Evolutionary conservation across 176 grass and related monocot species (phyloP).

Genomic region (Calamus simplicifolius): DNA sequence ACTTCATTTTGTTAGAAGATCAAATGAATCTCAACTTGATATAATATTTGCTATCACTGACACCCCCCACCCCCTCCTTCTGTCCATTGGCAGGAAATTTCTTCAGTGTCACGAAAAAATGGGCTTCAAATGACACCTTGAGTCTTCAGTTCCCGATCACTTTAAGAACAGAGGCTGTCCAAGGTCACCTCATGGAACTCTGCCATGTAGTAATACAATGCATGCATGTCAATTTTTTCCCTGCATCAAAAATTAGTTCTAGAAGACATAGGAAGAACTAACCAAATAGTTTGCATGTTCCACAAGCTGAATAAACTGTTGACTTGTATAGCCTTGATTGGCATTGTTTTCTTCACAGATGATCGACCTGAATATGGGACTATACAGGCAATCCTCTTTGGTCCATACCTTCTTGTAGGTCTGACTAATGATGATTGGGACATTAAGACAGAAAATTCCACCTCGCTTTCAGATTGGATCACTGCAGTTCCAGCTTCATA

Average conservation of each 20-base stretch:
- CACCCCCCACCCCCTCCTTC: too few species aligned
- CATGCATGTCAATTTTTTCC: too few species aligned
- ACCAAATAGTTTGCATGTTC: too few species aligned
- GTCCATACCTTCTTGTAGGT: conserved; percentile 79
- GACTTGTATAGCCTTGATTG: background rate
- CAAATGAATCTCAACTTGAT: too few species aligned
- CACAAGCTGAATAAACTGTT: background rate
- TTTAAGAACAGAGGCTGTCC: conserved; percentile 58
- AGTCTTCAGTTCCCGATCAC: conserved; percentile 47
- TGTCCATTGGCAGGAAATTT: conserved; percentile 42
- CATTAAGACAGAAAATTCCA: conserved; percentile 31
- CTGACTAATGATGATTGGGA: conserved; percentile 72
- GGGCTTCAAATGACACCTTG: conserved; percentile 52
- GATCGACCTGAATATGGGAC: conserved; percentile 53
- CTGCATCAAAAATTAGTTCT: too few species aligned
- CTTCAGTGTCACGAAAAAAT: conserved; percentile 50
- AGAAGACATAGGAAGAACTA: too few species aligned
- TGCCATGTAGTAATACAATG: too few species aligned
- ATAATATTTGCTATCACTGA: too few species aligned
- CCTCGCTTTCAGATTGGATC: conserved; percentile 57
- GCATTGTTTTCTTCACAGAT: conserved; percentile 40
- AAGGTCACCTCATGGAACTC: conserved; percentile 39
- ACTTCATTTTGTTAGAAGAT: too few species aligned
- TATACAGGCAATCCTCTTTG: conserved; percentile 71
- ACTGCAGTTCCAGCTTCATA: conserved; percentile 39